Base-by-base conservation (phyloP, 1,284 basidiomycete species). In the Anthracocystis walkeri region DNA sequence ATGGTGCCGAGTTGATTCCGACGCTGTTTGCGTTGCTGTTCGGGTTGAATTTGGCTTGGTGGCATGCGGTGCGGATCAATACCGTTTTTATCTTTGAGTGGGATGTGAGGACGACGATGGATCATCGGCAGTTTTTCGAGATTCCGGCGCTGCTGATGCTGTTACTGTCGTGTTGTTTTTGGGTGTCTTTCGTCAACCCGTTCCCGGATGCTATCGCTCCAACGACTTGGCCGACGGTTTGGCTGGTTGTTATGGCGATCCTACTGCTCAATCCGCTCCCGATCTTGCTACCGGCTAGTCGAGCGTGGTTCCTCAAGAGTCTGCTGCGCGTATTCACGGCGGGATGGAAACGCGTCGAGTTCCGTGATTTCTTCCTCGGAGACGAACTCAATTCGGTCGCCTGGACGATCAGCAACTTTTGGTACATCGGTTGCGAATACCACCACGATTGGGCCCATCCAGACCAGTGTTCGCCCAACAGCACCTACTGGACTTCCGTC, bases 61-160 rank as follows among this genome's bases (percentile, higher is more conserved):
- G 93, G 92, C 88, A 90, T 0, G 85, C 86, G 1, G 88, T 90
- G 4, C 88, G 92, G 48, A 93, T 97, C 82, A 97, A 96, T 84
- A 94, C 94, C 73, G 89, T 90, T 21, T 96, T 97, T 85, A 95
- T 97, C 56, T 95, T 97, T 79, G 82, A 85, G 55, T 84, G 77
- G 65, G 90, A 95, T 76, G 85, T 92, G 12, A 88, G 92, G 57
- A 91, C 91, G 31, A 89, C 89, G 40, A 87, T 96, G 56, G 93
- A 97, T 83, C 89, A 90, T 78, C 89, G 91, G 42, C 90, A 93
- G 84, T 97, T 92, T 82, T 91, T 94, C 65, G 79, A 95, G 92
- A 89, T 93, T 20, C 95, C 95, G 0, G 88, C 91, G 14, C 88
- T 95, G 67, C 85, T 96, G 20, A 88, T 95, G 49, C 87, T 90